Percentiles rank a stretch among this genome's conserved stretches.
Conservation (phyloP, 495 filamentous ascomycete species). For the Immersiella caudata region DNA sequence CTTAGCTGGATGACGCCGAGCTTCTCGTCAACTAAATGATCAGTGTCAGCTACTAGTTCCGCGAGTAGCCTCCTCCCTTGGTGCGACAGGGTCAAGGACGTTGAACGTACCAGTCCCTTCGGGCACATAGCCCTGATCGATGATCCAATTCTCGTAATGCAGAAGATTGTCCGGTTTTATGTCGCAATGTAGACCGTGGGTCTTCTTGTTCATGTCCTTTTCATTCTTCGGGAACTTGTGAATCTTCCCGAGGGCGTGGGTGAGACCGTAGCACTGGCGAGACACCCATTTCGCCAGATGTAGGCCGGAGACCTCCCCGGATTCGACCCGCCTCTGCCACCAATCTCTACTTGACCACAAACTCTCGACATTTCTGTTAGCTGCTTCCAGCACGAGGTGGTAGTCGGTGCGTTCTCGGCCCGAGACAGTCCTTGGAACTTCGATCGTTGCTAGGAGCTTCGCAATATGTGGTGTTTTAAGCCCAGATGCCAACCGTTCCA, state of each 20-base stretch:
- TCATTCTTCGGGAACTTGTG: background rate
- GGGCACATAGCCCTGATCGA: background rate
- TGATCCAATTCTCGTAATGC: slow-evolving; percentile 5
- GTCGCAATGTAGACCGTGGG: slow-evolving; percentile 6
- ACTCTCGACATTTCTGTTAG: slow-evolving; percentile 1
- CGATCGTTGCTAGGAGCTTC: slow-evolving; percentile 13
- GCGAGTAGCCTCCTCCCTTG: too few species aligned
- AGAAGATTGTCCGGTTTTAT: slow-evolving; percentile 11
- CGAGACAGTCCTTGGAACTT: background rate
- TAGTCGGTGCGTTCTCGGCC: background rate
- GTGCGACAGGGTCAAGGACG: too few species aligned
- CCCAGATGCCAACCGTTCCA: slow-evolving; percentile 3
- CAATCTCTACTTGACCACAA: background rate
- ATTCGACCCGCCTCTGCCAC: background rate
- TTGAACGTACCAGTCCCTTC: background rate
- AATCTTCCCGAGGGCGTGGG: slow-evolving; percentile 3
- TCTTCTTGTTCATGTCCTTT: slow-evolving; percentile 11
- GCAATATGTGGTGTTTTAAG: background rate
- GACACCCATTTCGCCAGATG: slow-evolving; percentile 5
- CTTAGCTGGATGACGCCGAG: slow-evolving; percentile 9
- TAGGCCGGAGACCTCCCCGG: background rate
- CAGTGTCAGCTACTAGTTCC: too few species aligned
- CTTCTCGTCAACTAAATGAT: background rate
- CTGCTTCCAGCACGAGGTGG: slow-evolving; percentile 10
- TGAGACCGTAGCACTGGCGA: slow-evolving; percentile 4